Percentiles rank a stretch among this genome's conserved stretches.
Conservation (phyloP, 257 asterid species). For the Rehmannia glutinosa region DNA sequence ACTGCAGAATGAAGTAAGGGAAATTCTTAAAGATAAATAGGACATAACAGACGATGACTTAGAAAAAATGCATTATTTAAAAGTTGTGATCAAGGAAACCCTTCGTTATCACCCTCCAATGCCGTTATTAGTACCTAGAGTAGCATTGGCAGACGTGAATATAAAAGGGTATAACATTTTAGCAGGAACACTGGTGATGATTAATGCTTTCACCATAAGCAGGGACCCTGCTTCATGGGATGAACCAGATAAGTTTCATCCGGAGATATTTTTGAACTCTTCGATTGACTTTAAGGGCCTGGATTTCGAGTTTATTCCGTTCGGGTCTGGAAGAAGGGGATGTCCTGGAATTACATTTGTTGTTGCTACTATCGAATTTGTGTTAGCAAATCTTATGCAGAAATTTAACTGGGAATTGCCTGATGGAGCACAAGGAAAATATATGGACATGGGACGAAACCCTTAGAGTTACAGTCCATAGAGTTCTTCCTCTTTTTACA, state of each 20-base stretch:
- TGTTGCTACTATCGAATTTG: constrained; percentile 13
- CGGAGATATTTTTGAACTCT: constrained; percentile 27
- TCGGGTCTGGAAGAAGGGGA: constrained; percentile 43
- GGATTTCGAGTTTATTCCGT: constrained; percentile 39
- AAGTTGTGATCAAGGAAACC: no score
- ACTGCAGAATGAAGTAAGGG: constrained; percentile 29
- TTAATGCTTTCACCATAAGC: constrained; percentile 27
- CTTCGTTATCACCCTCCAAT: no score
- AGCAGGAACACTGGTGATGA: background rate
- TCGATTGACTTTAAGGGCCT: constrained; percentile 21
- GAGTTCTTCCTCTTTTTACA: constrained; percentile 23
- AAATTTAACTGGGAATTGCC: constrained; percentile 32
- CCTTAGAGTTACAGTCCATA: constrained; percentile 19
- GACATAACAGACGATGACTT: constrained; percentile 25
- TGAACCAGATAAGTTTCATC: constrained; percentile 22
- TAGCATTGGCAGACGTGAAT: background rate
- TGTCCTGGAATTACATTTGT: constrained; percentile 35
- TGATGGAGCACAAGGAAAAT: constrained; percentile 13
- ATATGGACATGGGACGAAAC: constrained; percentile 39
- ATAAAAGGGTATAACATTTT: background rate
- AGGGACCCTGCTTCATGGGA: constrained; percentile 25
- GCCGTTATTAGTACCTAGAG: constrained; percentile 1
- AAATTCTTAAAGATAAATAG: background rate
- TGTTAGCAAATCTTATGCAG: constrained; percentile 32
- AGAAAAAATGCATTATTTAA: constrained; percentile 35